Evolutionary conservation across 306 rosid genomes (phyloP).

Genomic region (Mimosa pudica): DNA sequence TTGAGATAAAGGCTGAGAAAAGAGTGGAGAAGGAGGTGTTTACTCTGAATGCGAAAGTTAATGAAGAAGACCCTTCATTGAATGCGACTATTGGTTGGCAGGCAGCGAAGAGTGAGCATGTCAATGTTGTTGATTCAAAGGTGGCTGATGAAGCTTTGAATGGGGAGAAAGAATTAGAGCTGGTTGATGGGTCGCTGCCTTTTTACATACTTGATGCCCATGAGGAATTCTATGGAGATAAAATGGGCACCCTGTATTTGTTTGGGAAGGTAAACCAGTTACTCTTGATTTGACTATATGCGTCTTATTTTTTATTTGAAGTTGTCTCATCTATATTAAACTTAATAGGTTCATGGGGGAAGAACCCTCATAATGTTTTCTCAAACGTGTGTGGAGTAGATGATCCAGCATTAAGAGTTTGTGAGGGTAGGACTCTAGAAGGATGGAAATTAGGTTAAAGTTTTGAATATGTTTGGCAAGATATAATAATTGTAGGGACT

Average conservation of each 20-base stretch:
- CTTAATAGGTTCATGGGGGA: background rate
- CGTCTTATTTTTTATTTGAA: background rate
- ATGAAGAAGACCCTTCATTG: conserved; percentile 52
- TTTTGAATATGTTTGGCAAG: background rate
- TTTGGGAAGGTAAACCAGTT: conserved; percentile 82
- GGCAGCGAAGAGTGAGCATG: conserved; percentile 50
- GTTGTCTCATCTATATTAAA: background rate
- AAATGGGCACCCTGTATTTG: conserved; percentile 75
- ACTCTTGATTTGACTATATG: background rate
- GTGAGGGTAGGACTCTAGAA: background rate
- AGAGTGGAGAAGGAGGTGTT: conserved; percentile 51
- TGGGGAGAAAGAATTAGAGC: conserved; percentile 45
- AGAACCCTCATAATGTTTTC: background rate
- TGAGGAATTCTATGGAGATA: conserved; percentile 81
- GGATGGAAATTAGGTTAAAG: background rate
- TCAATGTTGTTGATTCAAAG: conserved; percentile 32
- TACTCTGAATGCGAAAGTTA: conserved; percentile 77
- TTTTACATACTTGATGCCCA: conserved; percentile 82
- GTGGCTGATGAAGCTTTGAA: conserved; percentile 36
- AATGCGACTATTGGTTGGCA: conserved; percentile 82
- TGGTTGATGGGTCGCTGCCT: conserved; percentile 68
- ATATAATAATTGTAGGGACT: background rate
- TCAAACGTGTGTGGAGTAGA: background rate
- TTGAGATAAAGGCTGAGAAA: conserved; percentile 43
- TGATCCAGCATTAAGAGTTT: background rate